Evolutionary conservation across 352 stramenopile species (phyloP), one percentile per base, ranked within the genome.

Genomic region (Plasmopara halstedii): DNA sequence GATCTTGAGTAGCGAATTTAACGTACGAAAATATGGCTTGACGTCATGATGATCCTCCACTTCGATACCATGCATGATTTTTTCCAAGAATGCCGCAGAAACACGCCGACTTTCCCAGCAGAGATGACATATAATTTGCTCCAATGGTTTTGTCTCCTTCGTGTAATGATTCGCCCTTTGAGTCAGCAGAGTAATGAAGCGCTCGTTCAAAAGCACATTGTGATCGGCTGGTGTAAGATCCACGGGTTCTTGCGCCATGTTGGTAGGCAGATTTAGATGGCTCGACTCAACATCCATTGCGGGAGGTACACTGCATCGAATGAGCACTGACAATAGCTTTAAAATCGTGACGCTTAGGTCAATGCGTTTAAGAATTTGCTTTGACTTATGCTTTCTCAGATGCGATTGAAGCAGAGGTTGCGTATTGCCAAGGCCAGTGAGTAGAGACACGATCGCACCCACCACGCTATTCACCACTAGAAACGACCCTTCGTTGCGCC

Each of bases 11-110:
- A 94, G 44, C 42, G 79, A 71, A 27, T 85, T 88, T 5, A 95
- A 46, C n/a, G 79, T 87, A 10, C 83, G 83, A 47, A 95, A 93
- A 35, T 85, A 93, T n/a, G 81, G 61, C 37, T 95, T 95, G 37
- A 95, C 67, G 33, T 92, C 80, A 22, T 93, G 75, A 43, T 93
- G 76, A 46, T 95, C 81, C 41, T 89, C 71, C 21, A 58, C 53
- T 47, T 92, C 73, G 11, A 95, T 81, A n/a, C 76, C 81, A 25
- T 75, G 56, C 43, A 84, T 69, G 45, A 94, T 77, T 15, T 54
- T 70, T 29, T 87, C 61, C 32, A 88, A 41, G 26, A 88, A 84
- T 13, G 68, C 50, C 1, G 46, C 34, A 23, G 83, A 85, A 9
- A 85, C 60, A 2, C 56, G 65, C 1, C 62, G 68, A 53, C 78